Conservation (phyloP, 495 filamentous ascomycete species). For the Aspergillus ellipticus region DNA sequence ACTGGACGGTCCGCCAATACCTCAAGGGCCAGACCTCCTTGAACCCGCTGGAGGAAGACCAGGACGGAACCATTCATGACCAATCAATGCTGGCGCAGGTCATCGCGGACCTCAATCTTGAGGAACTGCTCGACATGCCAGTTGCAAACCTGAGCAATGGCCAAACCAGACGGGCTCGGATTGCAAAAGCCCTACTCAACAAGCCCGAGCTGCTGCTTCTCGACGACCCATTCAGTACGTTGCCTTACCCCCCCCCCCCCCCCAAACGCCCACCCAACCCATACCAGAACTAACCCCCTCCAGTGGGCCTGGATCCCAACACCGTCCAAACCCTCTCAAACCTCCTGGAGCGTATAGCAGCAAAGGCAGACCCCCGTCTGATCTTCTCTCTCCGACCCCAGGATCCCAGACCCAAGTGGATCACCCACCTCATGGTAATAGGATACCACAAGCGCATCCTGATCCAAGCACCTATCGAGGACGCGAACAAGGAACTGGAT, state of each 20-base stretch:
- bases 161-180: constrained; percentile 79
- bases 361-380: constrained; percentile 61
- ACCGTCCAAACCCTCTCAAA: constrained; percentile 65
- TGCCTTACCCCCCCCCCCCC: neutral
- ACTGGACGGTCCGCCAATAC: constrained; percentile 79
- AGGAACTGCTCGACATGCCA: constrained; percentile 66
- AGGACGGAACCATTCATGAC: constrained; percentile 42
- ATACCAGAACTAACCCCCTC: neutral
- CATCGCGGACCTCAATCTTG: constrained; percentile 61
- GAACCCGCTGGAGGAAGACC: constrained; percentile 59
- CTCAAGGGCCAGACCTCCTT: constrained; percentile 72
- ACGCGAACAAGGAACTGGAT: constrained; percentile 19
- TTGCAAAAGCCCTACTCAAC: constrained; percentile 77
- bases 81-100: constrained; percentile 52
- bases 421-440: constrained; percentile 73
- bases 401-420: constrained; percentile 84
- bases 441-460: constrained; percentile 56
- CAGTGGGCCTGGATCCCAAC: constrained; percentile 84
- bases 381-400: constrained; percentile 78
- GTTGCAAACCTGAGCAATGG: constrained; percentile 90
- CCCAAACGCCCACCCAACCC: too few relatives aligned
- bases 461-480: constrained; percentile 25
- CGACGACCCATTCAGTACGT: constrained; percentile 86
- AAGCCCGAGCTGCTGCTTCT: constrained; percentile 78
- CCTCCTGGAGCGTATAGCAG: constrained; percentile 62